Evolutionary conservation across 2,329 filamentous ascomycete genomes (phyloP).

Genomic region (Polychaeton citri): DNA sequence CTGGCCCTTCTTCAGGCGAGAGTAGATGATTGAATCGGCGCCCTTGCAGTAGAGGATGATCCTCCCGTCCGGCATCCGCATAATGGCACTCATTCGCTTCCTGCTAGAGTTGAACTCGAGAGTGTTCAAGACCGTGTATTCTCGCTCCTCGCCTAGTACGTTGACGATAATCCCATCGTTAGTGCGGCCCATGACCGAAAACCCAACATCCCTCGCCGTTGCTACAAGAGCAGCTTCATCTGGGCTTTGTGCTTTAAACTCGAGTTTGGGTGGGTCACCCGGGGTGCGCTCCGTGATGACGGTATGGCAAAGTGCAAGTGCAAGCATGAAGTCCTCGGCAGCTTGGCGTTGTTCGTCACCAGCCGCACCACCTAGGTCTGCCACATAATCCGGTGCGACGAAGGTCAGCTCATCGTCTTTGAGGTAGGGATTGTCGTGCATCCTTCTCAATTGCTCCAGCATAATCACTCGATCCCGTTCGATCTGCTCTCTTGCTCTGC

Average conservation of each 20-base stretch:
- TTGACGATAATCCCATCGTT: slow-evolving; percentile 75
- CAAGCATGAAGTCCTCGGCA: slow-evolving; percentile 86
- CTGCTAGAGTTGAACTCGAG: slow-evolving; percentile 95
- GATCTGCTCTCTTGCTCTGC: slow-evolving; percentile 62
- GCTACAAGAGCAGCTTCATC: slow-evolving; percentile 91
- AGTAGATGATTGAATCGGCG: slow-evolving; percentile 94
- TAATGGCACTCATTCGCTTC: slow-evolving; percentile 95
- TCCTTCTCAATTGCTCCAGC: slow-evolving; percentile 55
- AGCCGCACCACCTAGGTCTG: slow-evolving; percentile 65
- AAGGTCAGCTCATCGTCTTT: slow-evolving; percentile 86
- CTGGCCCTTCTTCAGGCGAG: slow-evolving; percentile 69
- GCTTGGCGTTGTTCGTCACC: slow-evolving; percentile 64
- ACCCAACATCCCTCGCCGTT: slow-evolving; percentile 89
- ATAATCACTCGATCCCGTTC: slow-evolving; percentile 62
- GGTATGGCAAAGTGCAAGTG: slow-evolving; percentile 87
- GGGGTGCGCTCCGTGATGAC: slow-evolving; percentile 84
- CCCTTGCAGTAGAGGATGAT: slow-evolving; percentile 96
- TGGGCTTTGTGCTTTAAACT: slow-evolving; percentile 94
- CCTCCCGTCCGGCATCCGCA: slow-evolving; percentile 80
- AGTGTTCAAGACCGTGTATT: slow-evolving; percentile 81
- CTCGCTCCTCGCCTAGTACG: slow-evolving; percentile 69
- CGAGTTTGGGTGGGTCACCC: slow-evolving; percentile 79
- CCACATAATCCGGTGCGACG: slow-evolving; percentile 76
- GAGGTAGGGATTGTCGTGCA: slow-evolving; percentile 83
- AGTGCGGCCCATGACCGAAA: slow-evolving; percentile 73